Conservation (phyloP, 2,329 filamentous ascomycete species). For the Periconia sp. region DNA sequence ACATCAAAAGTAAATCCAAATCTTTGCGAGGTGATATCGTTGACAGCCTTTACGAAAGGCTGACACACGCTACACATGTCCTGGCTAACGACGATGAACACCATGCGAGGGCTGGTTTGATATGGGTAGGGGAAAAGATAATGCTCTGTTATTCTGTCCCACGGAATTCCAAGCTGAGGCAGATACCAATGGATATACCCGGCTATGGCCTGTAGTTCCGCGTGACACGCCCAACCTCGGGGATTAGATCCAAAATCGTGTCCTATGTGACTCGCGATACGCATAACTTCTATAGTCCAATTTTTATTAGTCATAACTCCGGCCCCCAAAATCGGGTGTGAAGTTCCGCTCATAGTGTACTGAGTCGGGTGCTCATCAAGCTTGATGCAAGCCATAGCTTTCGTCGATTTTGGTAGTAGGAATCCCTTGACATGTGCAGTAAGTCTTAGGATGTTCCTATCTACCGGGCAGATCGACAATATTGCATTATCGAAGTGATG, state of each 20-base stretch:
- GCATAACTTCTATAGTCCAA: neutral
- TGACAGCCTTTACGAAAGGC: neutral
- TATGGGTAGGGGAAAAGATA: neutral
- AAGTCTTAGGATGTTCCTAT: neutral
- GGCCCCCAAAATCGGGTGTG: neutral
- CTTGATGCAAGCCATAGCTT: neutral
- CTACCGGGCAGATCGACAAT: neutral
- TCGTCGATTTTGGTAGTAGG: neutral
- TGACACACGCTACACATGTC: neutral
- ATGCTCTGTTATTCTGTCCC: neutral
- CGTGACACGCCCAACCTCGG: neutral
- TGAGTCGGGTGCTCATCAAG: neutral
- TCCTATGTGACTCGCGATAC: neutral
- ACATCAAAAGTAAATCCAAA: neutral
- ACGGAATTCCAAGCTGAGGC: neutral
- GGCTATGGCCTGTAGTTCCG: neutral
- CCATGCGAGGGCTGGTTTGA: neutral
- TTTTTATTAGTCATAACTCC: neutral
- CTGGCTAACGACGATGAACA: neutral
- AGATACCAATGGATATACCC: neutral
- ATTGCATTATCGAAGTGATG: neutral
- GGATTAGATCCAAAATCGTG: neutral
- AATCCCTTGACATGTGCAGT: neutral
- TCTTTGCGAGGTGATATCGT: neutral
- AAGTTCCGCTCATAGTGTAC: neutral